Percentiles rank a stretch among this genome's conserved stretches.
These are phyloP conservation scores for Dactylellina parvicollis DNA, from an alignment of 2,329 filamentous ascomycete genomes.

Conservation along the genomic window DNA sequence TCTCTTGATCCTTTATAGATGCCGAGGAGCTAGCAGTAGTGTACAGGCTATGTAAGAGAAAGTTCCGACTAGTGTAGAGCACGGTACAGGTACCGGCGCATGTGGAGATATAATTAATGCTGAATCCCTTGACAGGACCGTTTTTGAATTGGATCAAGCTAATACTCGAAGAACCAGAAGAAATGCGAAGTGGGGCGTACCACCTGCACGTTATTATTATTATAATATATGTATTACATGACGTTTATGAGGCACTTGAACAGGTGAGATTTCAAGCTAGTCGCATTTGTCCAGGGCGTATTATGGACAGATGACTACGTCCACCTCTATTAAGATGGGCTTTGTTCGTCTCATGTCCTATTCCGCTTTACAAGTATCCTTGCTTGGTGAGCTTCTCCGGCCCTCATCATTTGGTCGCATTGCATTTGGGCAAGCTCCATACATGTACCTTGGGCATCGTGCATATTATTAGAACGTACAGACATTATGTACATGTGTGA, in stretches of 20 bases:
- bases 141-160: constrained; percentile 52
- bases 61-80: constrained; percentile 54
- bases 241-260: constrained; percentile 55
- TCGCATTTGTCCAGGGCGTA: constrained; percentile 52
- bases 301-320: constrained; percentile 53
- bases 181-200: constrained; percentile 52
- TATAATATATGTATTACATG: constrained; percentile 55
- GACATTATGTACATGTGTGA: constrained; percentile 20
- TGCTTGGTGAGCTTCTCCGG: constrained; percentile 47
- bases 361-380: constrained; percentile 52
- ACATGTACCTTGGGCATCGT: constrained; percentile 8
- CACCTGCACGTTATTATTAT: constrained; percentile 54
- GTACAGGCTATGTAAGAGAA: constrained; percentile 50
- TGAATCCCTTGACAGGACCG: constrained; percentile 54
- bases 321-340: constrained; percentile 48
- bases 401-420: constrained; percentile 47
- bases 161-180: constrained; percentile 46
- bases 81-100: constrained; percentile 53
- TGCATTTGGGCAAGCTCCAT: constrained; percentile 33
- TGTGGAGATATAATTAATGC: constrained; percentile 55
- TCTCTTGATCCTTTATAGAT: constrained; percentile 54
- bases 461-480: constrained; percentile 34
- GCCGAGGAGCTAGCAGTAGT: constrained; percentile 39
- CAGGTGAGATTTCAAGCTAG: constrained; percentile 54
- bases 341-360: constrained; percentile 51